phyloP scores from a whole-genome alignment of 768 basidiomycete genomes.

The Boletus fagicola region DNA sequence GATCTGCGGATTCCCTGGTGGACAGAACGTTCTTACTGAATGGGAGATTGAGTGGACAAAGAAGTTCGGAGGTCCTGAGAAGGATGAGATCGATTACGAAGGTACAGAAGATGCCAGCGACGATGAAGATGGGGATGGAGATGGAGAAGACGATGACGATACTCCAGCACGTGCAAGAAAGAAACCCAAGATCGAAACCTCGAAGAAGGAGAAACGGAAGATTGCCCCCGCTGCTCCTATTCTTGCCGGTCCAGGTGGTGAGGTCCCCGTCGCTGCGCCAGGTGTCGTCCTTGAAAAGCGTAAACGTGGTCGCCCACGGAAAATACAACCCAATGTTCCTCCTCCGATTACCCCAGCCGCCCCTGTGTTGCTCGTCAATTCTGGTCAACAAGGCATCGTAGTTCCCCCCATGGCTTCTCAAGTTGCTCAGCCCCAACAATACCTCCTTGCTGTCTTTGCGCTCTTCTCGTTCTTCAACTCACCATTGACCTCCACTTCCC shows the following conservation, averaged over 20 bases:
- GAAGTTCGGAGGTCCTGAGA: slow-evolving; percentile 76
- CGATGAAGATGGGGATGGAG: slow-evolving; percentile 45
- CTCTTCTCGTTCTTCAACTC: slow-evolving; percentile 87
- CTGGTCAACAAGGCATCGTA: slow-evolving; percentile 16
- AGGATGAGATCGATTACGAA: slow-evolving; percentile 58
- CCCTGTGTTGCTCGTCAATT: slow-evolving; percentile 17
- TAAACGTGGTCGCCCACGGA: slow-evolving; percentile 81
- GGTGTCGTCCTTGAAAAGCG: slow-evolving; percentile 63
- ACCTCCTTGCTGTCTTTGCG: slow-evolving; percentile 79
- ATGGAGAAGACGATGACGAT: slow-evolving; percentile 38
- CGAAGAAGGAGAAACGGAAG: slow-evolving; percentile 44
- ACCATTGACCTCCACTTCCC: slow-evolving; percentile 49
- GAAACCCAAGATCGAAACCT: slow-evolving; percentile 49
- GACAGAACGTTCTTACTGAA: slow-evolving; percentile 63
- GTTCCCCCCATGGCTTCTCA: slow-evolving; percentile 16
- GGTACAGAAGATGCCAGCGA: slow-evolving; percentile 41
- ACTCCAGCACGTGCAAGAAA: slow-evolving; percentile 56
- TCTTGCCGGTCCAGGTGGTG: slow-evolving; percentile 22
- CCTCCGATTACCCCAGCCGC: slow-evolving; percentile 30
- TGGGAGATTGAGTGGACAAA: slow-evolving; percentile 78
- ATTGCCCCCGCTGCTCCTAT: slow-evolving; percentile 32
- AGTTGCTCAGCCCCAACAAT: slow-evolving; percentile 45
- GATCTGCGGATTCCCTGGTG: slow-evolving; percentile 69
- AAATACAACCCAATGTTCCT: slow-evolving; percentile 53
- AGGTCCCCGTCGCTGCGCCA: slow-evolving; percentile 27